Conservation (phyloP, 306 rosid genomes). For the Cicer bijugum region DNA sequence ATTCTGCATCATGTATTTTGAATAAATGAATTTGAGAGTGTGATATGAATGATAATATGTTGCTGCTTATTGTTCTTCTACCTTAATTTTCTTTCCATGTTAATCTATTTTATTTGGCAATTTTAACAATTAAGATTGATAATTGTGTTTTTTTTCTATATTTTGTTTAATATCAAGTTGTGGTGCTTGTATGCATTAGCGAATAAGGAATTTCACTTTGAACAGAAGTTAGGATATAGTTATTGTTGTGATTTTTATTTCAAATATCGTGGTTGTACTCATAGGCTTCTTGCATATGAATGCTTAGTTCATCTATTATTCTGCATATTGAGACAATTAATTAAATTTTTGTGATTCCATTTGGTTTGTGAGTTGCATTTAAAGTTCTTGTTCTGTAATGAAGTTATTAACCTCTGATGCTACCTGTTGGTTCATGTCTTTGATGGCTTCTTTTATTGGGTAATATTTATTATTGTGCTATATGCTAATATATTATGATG, state of each 20-base stretch:
- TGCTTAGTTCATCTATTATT: background rate
- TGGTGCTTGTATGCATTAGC: background rate
- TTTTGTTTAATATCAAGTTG: background rate
- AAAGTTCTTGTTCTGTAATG: background rate
- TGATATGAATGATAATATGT: too few relatives aligned
- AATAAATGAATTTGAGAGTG: too few relatives aligned
- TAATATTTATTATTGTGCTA: background rate
- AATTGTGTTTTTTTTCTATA: background rate
- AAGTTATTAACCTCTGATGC: background rate
- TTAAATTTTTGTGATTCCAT: background rate
- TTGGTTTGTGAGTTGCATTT: conserved; percentile 15
- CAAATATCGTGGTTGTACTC: background rate
- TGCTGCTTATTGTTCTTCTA: too few relatives aligned
- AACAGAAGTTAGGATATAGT: conserved; percentile 7
- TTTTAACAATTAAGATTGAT: background rate
- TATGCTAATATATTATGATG: too few relatives aligned
- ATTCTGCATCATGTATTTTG: too few relatives aligned
- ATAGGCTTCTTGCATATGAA: background rate
- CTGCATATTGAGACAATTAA: background rate
- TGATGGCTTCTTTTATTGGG: conserved; percentile 9
- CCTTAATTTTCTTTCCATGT: too few relatives aligned
- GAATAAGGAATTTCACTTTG: background rate
- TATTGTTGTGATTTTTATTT: conserved; percentile 7
- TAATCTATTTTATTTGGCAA: background rate
- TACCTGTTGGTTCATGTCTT: background rate